These are phyloP conservation scores for Eimeria acervulina DNA, from an alignment of 169 alveolate genomes.

Conservation along the genomic window DNA sequence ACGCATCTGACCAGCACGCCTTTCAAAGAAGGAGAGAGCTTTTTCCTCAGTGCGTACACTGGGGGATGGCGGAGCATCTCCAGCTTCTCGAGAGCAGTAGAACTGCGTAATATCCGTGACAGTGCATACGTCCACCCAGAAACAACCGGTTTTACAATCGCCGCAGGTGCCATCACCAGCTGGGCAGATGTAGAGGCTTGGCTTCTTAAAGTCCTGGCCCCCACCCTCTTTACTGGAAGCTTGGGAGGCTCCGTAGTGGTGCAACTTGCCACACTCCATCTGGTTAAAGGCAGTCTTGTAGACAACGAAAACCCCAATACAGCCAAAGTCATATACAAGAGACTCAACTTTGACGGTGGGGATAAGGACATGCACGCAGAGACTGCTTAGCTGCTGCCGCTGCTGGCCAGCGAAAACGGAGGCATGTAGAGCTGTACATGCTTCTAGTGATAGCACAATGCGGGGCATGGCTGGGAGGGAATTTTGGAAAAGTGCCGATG, in stretches of 20 bases:
- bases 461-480: background rate
- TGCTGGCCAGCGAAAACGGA: background rate
- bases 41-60: background rate
- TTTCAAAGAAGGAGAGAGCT: slow-evolving; percentile 53
- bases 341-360: slow-evolving; percentile 38
- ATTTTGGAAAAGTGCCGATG: background rate
- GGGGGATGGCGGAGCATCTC: slow-evolving; percentile 66
- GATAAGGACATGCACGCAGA: background rate
- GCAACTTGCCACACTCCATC: slow-evolving; percentile 57
- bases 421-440: background rate
- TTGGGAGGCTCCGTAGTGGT: slow-evolving; percentile 63
- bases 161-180: slow-evolving; percentile 72
- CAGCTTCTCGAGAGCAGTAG: slow-evolving; percentile 49
- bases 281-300: slow-evolving; percentile 60
- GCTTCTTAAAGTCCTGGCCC: slow-evolving; percentile 76
- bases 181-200: slow-evolving; percentile 79
- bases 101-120: background rate
- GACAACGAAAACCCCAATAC: slow-evolving; percentile 46
- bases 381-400: background rate
- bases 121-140: background rate
- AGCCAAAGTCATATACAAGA: background rate
- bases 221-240: slow-evolving; percentile 69
- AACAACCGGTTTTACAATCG: slow-evolving; percentile 45
- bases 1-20: slow-evolving; percentile 71
- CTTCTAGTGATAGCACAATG: no score